These are phyloP conservation scores for Arthrobotrys sinensis DNA, from an alignment of 2,329 filamentous ascomycete genomes.

Conservation along the genomic window DNA sequence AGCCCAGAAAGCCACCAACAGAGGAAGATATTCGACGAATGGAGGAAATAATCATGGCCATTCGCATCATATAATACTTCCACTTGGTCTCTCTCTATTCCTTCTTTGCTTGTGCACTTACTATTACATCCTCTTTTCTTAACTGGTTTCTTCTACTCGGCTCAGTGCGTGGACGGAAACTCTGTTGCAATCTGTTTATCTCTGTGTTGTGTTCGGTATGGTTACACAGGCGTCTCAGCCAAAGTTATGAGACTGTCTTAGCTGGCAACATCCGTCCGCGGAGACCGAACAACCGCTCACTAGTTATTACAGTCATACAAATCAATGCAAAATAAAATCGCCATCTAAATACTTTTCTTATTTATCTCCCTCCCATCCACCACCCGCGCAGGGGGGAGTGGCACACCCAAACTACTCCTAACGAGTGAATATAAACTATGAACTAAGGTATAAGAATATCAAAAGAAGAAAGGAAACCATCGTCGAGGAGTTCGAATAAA, in stretches of 20 bases:
- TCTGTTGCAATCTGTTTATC: conserved; percentile 1
- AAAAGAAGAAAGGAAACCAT: conserved; percentile 5
- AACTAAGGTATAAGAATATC: not conserved
- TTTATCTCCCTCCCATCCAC: not conserved
- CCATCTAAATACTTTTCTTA: conserved; percentile 12
- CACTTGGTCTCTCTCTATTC: not conserved
- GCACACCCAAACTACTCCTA: conserved; percentile 17
- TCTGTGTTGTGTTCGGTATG: not conserved
- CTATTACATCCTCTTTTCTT: not conserved
- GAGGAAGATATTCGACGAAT: conserved; percentile 4
- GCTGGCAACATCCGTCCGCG: too few relatives aligned
- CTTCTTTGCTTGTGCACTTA: not conserved
- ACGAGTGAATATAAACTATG: conserved; percentile 20
- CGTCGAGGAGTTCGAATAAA: conserved; percentile 14
- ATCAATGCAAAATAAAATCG: not conserved
- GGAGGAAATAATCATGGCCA: conserved; percentile 25
- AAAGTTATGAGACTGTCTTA: not conserved
- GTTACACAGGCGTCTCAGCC: not conserved
- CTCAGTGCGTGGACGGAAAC: not conserved
- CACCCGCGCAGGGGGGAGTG: not conserved
- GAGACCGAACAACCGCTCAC: too few relatives aligned
- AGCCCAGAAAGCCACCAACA: not conserved
- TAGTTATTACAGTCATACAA: not conserved
- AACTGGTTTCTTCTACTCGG: not conserved
- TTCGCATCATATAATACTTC: conserved; percentile 16